phyloP scores from a whole-genome alignment of 2,329 filamentous ascomycete genomes.

The Alternaria gansuensis region DNA sequence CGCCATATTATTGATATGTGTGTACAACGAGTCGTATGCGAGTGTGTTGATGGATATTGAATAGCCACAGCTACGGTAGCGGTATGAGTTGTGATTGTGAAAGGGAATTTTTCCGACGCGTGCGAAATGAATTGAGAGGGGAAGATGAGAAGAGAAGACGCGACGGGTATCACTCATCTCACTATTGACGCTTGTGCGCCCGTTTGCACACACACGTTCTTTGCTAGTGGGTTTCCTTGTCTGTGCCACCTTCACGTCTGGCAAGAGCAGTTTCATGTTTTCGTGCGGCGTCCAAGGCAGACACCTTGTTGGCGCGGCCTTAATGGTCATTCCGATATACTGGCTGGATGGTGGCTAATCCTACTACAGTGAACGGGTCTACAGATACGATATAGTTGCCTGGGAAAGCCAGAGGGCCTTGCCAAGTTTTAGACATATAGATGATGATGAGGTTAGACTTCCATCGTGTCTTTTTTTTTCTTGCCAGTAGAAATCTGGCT shows the following conservation, averaged over 20 bases:
- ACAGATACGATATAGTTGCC: slow-evolving; percentile 4
- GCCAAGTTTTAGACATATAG: background rate
- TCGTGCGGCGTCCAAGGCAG: slow-evolving; percentile 5
- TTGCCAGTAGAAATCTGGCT: background rate
- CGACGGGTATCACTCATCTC: slow-evolving; percentile 2
- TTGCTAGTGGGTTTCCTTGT: background rate
- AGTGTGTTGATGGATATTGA: background rate
- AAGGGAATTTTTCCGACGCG: background rate
- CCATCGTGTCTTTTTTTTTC: background rate
- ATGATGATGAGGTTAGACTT: background rate
- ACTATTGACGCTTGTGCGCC: slow-evolving; percentile 1
- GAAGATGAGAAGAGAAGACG: background rate
- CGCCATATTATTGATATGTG: background rate
- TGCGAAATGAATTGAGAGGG: background rate
- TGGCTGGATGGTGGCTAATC: background rate
- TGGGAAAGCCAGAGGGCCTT: background rate
- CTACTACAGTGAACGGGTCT: background rate
- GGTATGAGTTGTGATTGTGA: background rate
- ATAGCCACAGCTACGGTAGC: background rate
- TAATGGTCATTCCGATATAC: background rate
- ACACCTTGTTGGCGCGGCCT: background rate
- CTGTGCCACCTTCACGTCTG: slow-evolving; percentile 2
- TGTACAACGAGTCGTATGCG: background rate
- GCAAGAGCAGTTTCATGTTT: slow-evolving; percentile 1
- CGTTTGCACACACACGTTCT: background rate